A percentile compares a stretch with the other conserved stretches of the same genome.
Evolutionary conservation across 2,329 filamentous ascomycete species (phyloP).

Genomic region (Aspergillus pseudoterreus): DNA sequence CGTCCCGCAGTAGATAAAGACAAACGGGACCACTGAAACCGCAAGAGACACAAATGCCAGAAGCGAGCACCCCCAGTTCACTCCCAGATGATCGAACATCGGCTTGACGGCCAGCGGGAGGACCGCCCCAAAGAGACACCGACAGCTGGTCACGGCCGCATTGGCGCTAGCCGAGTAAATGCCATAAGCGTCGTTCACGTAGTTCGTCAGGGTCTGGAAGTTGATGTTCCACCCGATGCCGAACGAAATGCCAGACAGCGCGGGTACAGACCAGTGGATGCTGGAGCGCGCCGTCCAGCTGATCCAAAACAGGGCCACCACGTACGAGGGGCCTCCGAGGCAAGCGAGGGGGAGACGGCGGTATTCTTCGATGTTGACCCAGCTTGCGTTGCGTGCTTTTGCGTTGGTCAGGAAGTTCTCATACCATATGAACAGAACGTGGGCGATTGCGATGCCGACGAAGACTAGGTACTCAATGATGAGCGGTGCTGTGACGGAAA

Average conservation of each 20-base stretch:
- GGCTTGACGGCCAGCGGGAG: constrained; percentile 46
- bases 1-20: constrained; percentile 28
- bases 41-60: constrained; percentile 26
- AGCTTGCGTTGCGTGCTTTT: not conserved
- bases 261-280: constrained; percentile 61
- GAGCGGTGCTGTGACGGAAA: not conserved
- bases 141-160: constrained; percentile 45
- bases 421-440: not conserved
- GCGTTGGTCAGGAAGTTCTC: not conserved
- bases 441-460: not conserved
- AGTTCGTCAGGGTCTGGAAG: constrained; percentile 3
- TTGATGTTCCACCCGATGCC: constrained; percentile 57
- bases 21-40: constrained; percentile 28
- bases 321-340: constrained; percentile 55
- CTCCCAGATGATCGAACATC: constrained; percentile 28
- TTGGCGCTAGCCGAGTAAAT: constrained; percentile 30
- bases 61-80: constrained; percentile 27
- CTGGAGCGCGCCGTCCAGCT: constrained; percentile 60
- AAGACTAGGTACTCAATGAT: not conserved
- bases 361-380: not conserved
- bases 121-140: constrained; percentile 48
- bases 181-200: constrained; percentile 2
- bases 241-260: constrained; percentile 60
- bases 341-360: constrained; percentile 60
- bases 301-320: constrained; percentile 64